Evolutionary conservation across 495 filamentous ascomycete genomes (phyloP), one percentile per base, ranked within the genome.

Genomic region (Darksidea phi): DNA sequence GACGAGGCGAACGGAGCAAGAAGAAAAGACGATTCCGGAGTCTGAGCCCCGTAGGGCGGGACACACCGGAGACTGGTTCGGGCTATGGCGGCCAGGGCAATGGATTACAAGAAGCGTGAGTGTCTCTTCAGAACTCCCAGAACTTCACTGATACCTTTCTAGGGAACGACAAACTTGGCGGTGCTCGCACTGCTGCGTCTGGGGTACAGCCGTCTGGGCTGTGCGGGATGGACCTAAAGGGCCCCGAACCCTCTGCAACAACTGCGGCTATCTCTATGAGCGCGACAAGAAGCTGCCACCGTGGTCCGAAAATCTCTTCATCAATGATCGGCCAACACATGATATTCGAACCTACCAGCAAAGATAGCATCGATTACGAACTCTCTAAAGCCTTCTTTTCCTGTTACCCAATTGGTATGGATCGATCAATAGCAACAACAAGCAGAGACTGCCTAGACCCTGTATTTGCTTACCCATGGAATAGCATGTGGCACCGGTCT

Each of bases 11-110:
- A 76, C 74, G 95, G 57, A 89, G 87, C 70, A 92, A 95, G 82
- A 91, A 96, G 75, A 97, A 97, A 81, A 83, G 88, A 67, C 79
- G 94, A 10, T 95, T 96, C 75, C 82, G 93, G 43, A 96, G 91
- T 71, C 73, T 96, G 57, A 95, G 89, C 71, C 92, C 91, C 1
- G 63, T 82, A 23, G 82, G 79, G 34, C 80, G 89, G 64, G 87
- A 84, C 1, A 94, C 88, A 0, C 89, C 89, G 6, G 91, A 93
- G 62, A 84, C 80, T 10, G 82, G 82, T 21, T 82, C 80, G 17
- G 83, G 80, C 8, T 83, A 82, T 56, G 84, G 84, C 32, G 87
- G 80, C 6, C 79, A 79, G 3, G 83, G 85, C 21, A 87, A 88
- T 24, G 85, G 85, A 17, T 75, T 95, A 54, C 81, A 80, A 6